Evolutionary conservation across 345 rosid species (phyloP).

Genomic region (Brassica incana): DNA sequence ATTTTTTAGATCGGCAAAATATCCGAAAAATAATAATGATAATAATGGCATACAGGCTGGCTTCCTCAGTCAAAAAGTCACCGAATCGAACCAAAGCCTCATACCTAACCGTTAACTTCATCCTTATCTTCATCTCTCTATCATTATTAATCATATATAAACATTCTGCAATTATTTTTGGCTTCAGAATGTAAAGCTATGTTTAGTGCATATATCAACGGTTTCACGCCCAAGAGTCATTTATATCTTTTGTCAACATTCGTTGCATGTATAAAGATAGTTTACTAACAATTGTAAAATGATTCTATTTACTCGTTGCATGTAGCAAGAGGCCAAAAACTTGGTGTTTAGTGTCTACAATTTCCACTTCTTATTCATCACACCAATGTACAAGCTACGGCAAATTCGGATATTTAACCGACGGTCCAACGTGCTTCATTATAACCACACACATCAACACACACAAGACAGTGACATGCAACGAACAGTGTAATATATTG

Average conservation of each 20-base stretch:
- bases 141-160: background rate
- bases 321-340: conserved; percentile 7
- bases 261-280: background rate
- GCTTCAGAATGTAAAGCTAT: background rate
- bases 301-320: background rate
- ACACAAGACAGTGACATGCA: background rate
- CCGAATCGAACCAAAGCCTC: conserved; percentile 42
- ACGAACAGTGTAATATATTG: conserved; percentile 14
- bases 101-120: conserved; percentile 54
- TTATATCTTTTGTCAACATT: background rate
- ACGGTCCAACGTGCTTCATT: background rate
- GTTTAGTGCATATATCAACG: conserved; percentile 5
- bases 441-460: background rate
- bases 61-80: conserved; percentile 62
- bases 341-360: background rate
- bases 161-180: conserved; percentile 26
- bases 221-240: background rate
- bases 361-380: conserved; percentile 4
- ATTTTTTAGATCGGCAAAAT: conserved; percentile 19
- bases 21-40: conserved; percentile 9
- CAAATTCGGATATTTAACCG: conserved; percentile 15
- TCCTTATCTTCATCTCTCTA: conserved; percentile 49
- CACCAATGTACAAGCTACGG: conserved; percentile 1
- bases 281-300: background rate
- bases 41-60: conserved; percentile 78